Evolutionary conservation across 208 protist species (phyloP), one percentile per base, ranked within the genome.

Genomic region (Angomonas deanei): DNA sequence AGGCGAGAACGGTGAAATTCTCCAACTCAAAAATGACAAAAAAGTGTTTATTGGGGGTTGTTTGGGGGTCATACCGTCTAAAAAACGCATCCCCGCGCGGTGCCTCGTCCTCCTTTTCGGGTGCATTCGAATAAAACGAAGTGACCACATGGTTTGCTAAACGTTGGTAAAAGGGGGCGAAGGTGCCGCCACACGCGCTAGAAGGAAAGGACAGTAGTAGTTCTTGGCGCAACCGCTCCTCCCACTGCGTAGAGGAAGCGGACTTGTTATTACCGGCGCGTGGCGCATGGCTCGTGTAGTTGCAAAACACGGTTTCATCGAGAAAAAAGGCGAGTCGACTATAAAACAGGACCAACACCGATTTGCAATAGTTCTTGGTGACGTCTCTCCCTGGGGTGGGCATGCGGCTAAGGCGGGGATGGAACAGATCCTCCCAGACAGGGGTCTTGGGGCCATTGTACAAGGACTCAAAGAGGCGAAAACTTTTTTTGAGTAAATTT

Each of bases 401-500:
- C 11, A 15, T 13, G 30, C 53, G 28, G 3, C 27, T 11, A 24
- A 2, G 47, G 60, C 19, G 47, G 47, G 17, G 52, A 17, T n/a
- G 42, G 60, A 28, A 54, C 26, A n/a, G 5, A 48, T 24, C 13
- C 34, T 8, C 42, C 36, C 5, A 27, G 33, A 53, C 30, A 15
- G 2, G 19, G 33, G 1, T 42, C 36, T 15, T 42, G 15, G 36
- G 33, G 50, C 28, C 17, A 3, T 33, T 24, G 50, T 48, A 34
- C n/a, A 67, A 52, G 4, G 49, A 10, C 2, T 19, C 19, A 24
- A 67, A 59, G n/a, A 54, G 31, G 5, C 61, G 28, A 15, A 56
- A 52, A 55, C 70, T 71, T 8, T 48, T 62, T 23, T 53, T 24
- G 11, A 42, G 38, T 39, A 69, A 36, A 24, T 56, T 13, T 3